A percentile compares a stretch with the other conserved stretches of the same genome.
phyloP scores from a whole-genome alignment of 495 filamentous ascomycete species.

The Trichoderma erinaceum region DNA sequence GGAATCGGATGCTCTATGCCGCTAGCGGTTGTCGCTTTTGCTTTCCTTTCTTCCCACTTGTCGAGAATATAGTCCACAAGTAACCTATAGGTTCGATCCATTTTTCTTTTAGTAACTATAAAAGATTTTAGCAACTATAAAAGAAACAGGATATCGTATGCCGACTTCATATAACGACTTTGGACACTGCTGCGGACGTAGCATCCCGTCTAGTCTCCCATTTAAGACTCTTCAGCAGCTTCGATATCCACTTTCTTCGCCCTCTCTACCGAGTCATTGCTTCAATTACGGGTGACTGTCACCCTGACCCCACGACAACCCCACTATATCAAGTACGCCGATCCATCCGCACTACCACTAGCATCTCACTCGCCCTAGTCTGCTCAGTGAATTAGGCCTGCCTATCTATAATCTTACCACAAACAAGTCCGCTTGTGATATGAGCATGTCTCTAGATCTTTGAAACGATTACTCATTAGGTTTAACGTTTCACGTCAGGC shows the following conservation, averaged over 20 bases:
- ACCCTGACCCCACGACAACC: not conserved
- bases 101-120: not conserved
- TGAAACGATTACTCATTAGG: no score
- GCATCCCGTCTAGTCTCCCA: not conserved
- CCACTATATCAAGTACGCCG: not conserved
- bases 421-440: no score
- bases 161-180: not conserved
- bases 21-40: not conserved
- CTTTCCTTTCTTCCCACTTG: constrained; percentile 4
- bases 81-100: not conserved
- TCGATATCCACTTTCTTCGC: not conserved
- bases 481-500: no score
- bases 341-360: not conserved
- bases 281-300: not conserved
- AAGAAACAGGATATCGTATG: not conserved
- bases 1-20: not conserved
- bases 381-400: no score
- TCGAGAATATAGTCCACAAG: not conserved
- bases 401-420: no score
- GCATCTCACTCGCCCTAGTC: not conserved
- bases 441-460: no score
- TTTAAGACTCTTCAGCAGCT: not conserved
- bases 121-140: not conserved
- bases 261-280: not conserved
- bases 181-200: not conserved